Evolutionary conservation across 495 filamentous ascomycete genomes (phyloP).

Genomic region (Talaromyces adpressus): DNA sequence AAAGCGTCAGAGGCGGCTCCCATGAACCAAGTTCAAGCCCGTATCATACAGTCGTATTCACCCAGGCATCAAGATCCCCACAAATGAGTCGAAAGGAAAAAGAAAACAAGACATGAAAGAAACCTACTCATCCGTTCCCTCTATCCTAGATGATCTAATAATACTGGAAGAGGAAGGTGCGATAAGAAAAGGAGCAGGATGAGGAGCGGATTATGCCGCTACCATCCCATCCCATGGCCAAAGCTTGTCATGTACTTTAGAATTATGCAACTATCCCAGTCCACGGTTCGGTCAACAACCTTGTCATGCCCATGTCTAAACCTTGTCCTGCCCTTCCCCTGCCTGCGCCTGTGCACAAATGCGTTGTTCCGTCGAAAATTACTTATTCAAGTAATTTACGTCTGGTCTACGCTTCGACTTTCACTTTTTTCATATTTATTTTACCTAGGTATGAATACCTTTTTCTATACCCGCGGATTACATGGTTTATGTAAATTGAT

Average conservation of each 20-base stretch:
- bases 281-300: neutral
- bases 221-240: neutral
- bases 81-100: neutral
- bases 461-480: neutral
- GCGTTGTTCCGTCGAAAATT: neutral
- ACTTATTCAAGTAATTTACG: neutral
- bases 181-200: neutral
- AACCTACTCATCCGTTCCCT: neutral
- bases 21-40: neutral
- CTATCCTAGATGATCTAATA: neutral
- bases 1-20: neutral
- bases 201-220: too few species aligned
- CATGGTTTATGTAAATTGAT: neutral
- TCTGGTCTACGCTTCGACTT: too few species aligned
- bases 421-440: too few species aligned
- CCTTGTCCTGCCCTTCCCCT: neutral
- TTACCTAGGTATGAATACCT: neutral
- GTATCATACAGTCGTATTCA: neutral
- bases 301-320: neutral
- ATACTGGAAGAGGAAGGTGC: neutral
- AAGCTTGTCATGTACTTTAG: neutral
- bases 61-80: neutral
- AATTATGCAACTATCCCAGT: neutral
- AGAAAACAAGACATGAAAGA: neutral
- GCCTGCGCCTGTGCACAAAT: neutral